Evolutionary conservation across 352 stramenopile genomes (phyloP).

Genomic region (Phytophthora sansomeana): DNA sequence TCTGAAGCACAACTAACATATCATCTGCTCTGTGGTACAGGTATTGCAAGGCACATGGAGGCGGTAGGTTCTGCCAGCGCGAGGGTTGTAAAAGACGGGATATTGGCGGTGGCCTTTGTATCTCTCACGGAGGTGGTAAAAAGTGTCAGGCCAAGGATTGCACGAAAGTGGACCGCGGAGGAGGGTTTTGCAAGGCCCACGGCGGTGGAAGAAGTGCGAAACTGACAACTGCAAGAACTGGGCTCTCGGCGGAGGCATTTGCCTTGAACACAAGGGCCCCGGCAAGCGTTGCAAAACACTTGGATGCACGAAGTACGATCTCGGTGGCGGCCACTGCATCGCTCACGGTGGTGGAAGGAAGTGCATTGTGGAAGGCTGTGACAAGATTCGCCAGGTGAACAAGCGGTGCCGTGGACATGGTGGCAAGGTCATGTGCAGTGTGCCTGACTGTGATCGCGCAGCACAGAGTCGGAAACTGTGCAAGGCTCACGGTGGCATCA

Average conservation of each 20-base stretch:
- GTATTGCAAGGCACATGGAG: constrained; percentile 88
- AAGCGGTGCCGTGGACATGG: constrained; percentile 86
- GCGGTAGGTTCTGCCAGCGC: constrained; percentile 79
- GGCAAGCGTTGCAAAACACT: constrained; percentile 84
- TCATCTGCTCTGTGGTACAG: constrained; percentile 30
- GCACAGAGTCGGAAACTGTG: constrained; percentile 86
- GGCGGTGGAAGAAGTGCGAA: constrained; percentile 90
- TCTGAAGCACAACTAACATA: not conserved
- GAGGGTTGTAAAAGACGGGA: constrained; percentile 83
- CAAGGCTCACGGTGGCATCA: constrained; percentile 83
- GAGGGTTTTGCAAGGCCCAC: constrained; percentile 84
- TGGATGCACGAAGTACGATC: constrained; percentile 83
- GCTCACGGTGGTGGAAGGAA: constrained; percentile 84
- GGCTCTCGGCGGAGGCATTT: constrained; percentile 83
- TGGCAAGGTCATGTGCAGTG: constrained; percentile 79
- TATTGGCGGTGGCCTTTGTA: constrained; percentile 88
- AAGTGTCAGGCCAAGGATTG: constrained; percentile 78
- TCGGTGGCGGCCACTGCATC: constrained; percentile 87
- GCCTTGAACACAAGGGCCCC: constrained; percentile 77
- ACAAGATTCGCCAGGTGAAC: constrained; percentile 89
- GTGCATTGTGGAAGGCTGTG: constrained; percentile 84
- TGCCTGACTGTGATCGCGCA: constrained; percentile 81
- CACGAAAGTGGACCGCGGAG: constrained; percentile 82
- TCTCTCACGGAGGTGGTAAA: constrained; percentile 88
- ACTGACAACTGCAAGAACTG: constrained; percentile 80